Evolutionary conservation across 2,329 filamentous ascomycete species (phyloP), one percentile per base, ranked within the genome.

Genomic region (Arthrobotrys iridis): DNA sequence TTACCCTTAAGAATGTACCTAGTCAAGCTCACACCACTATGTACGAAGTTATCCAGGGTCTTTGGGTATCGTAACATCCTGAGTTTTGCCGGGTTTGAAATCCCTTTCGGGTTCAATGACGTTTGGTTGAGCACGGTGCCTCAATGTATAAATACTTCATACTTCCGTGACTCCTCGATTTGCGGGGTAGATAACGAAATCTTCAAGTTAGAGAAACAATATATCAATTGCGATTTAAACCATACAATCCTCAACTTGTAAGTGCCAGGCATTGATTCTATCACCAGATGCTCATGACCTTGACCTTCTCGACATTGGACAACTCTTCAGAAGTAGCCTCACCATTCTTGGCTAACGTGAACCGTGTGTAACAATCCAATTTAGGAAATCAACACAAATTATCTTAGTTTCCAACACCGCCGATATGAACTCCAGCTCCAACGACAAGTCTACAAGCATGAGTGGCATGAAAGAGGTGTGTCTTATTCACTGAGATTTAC

Each of bases 131-230:
- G 10, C 57, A 50, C 28, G 35, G 30, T 18, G 37, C 18, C 5
- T 11, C 40, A 15, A 43, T 62, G 46, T 48, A 75, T 75, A 75
- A 75, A 75, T 75, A 75, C 63, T 63, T 67, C 58, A 50, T 75
- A 75, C 63, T 63, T 67, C 58, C 43, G 63, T 74, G 45, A 45
- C 62, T 57, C 45, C 70, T 59, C 58, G 15, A 43, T 50, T 71
- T 50, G 45, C 35, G 37, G 45, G 43, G 41, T 26, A 40, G 15
- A 37, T 8, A 28, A 11, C 35, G 4, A 18, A n/a, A 37, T 40
- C 18, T 41, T 57, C 40, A 40, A 41, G 26, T 48, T 48, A 20
- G 13, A 35, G 18, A 6, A 62, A 62, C 33, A 60, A 60, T 11
- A 24, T 35, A 11, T n/a, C 18, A 55, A 18, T 11, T 18, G 15